Conservation (phyloP, 2,329 filamentous ascomycete genomes). For the Fusarium torulosum region DNA sequence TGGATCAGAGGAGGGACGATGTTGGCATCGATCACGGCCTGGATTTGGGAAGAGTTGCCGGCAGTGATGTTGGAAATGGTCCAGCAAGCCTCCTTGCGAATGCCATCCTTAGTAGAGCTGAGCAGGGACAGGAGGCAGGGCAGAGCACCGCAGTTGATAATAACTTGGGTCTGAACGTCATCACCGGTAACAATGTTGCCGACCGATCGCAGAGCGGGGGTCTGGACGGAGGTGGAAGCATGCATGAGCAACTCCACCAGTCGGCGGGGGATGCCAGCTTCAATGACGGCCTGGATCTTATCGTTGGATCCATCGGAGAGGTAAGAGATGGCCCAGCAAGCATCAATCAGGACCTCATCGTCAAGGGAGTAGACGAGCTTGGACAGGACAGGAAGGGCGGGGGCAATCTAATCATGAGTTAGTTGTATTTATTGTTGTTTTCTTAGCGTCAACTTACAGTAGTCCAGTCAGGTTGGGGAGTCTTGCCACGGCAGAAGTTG, state of each 20-base stretch:
- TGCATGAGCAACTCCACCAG: constrained; percentile 98
- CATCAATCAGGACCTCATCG: constrained; percentile 97
- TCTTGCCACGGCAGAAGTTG: constrained; percentile 99
- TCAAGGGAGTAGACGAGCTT: constrained; percentile 99
- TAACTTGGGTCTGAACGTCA: constrained; percentile 98
- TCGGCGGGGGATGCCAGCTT: constrained; percentile 95
- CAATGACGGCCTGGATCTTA: constrained; percentile 99
- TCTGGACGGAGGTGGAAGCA: constrained; percentile 97
- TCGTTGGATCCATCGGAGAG: constrained; percentile 98
- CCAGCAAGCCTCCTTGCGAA: constrained; percentile 99
- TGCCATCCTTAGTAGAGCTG: constrained; percentile 97
- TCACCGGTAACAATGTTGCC: constrained; percentile 99
- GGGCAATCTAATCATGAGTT: constrained; percentile 76
- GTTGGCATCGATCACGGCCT: constrained; percentile 95
- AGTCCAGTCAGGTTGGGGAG: constrained; percentile 96
- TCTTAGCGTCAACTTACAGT: constrained; percentile 72
- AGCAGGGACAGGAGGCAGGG: constrained; percentile 92
- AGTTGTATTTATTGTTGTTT: constrained; percentile 12
- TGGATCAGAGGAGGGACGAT: constrained; percentile 97
- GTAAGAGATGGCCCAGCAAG: constrained; percentile 99
- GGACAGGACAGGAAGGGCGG: constrained; percentile 91
- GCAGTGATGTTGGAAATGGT: constrained; percentile 99
- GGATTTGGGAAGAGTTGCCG: constrained; percentile 97
- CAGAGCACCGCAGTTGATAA: constrained; percentile 97
- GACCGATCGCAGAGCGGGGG: constrained; percentile 94